Percentiles rank a stretch among this genome's conserved stretches.
Conservation (phyloP, 2,329 filamentous ascomycete genomes). For the Monosporascus sp. region DNA sequence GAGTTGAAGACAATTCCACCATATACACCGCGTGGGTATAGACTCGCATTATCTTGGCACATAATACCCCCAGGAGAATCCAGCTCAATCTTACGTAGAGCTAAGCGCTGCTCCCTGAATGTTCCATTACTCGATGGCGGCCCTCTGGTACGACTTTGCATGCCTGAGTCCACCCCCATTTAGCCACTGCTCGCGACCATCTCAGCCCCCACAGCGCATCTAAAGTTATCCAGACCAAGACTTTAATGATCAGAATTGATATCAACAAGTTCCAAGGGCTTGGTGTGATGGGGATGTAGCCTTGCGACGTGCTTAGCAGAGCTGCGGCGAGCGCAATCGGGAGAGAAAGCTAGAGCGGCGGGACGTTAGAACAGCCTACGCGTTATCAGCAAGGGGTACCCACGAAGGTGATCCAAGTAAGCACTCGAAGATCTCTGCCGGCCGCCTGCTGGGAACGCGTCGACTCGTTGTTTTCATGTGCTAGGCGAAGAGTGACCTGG, state of each 20-base stretch:
- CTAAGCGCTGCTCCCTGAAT: too few relatives aligned
- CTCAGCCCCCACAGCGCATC: background rate
- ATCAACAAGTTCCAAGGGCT: slow-evolving; percentile 1
- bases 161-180: background rate
- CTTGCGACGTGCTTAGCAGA: slow-evolving; percentile 5
- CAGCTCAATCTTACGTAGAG: too few relatives aligned
- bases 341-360: background rate
- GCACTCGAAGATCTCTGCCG: slow-evolving; percentile 1
- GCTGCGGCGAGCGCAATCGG: background rate
- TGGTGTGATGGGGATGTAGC: slow-evolving; percentile 5
- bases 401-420: slow-evolving; percentile 12
- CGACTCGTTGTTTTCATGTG: slow-evolving; percentile 6
- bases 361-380: background rate
- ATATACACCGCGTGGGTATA: too few relatives aligned
- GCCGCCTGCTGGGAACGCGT: slow-evolving; percentile 3
- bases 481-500: slow-evolving; percentile 3
- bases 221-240: background rate
- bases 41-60: too few relatives aligned
- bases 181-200: background rate
- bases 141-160: too few relatives aligned
- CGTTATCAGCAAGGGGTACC: background rate
- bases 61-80: too few relatives aligned
- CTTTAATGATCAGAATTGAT: background rate
- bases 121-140: too few relatives aligned
- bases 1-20: too few relatives aligned